These are phyloP conservation scores for Penicillium lividum DNA, from an alignment of 495 filamentous ascomycete genomes.

Conservation along the genomic window DNA sequence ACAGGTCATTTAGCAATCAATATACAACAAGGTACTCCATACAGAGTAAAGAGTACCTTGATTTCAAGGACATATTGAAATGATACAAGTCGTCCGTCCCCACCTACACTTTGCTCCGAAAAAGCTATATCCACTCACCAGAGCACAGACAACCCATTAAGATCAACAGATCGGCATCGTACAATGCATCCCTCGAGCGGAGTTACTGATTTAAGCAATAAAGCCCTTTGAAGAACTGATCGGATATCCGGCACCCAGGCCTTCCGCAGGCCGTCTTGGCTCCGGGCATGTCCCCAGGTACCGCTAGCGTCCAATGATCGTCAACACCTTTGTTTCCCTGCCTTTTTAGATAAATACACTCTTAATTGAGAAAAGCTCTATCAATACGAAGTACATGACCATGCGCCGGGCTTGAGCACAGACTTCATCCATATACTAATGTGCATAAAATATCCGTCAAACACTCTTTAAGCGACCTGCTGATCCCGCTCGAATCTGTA, in stretches of 20 bases:
- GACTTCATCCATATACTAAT: conserved; percentile 1
- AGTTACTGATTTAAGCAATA: background rate
- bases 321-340: background rate
- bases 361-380: too few species aligned
- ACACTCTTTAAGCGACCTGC: background rate
- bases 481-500: background rate
- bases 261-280: background rate
- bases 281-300: background rate
- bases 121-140: background rate
- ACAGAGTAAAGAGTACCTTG: too few species aligned
- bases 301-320: background rate
- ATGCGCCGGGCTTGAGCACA: background rate
- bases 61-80: too few species aligned
- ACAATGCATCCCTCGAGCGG: background rate
- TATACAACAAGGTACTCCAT: too few species aligned
- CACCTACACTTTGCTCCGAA: background rate
- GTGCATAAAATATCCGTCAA: background rate
- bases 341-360: too few species aligned
- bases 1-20: background rate
- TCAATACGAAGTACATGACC: background rate
- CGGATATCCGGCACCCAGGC: conserved; percentile 2
- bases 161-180: conserved; percentile 7
- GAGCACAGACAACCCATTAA: background rate
- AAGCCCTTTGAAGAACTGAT: background rate
- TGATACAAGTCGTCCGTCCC: background rate